phyloP scores from a whole-genome alignment of 192 early-diverging fungal genomes.

The Tieghemiomyces parasiticus region DNA sequence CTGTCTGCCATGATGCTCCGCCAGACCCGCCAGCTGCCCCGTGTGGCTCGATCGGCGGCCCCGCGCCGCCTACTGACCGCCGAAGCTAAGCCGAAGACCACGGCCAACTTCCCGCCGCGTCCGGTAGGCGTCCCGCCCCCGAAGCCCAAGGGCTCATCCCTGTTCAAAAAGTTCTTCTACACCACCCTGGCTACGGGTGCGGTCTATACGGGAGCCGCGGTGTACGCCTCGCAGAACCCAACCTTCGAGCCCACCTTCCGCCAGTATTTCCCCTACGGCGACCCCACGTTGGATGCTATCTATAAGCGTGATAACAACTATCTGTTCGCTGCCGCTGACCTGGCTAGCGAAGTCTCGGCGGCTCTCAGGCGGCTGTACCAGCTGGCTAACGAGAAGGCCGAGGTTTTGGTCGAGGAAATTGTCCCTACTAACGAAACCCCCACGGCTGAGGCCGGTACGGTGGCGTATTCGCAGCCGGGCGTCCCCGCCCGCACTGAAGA shows the following conservation, averaged over 20 bases:
- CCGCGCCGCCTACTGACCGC: no score
- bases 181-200: conserved; percentile 18
- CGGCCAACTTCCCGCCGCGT: conserved; percentile 3
- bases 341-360: conserved; percentile 40
- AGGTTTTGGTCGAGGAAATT: conserved; percentile 17
- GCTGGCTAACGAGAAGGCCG: conserved; percentile 10
- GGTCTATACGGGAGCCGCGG: conserved; percentile 32
- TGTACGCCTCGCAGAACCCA: conserved; percentile 31
- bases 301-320: conserved; percentile 31
- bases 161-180: background rate
- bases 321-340: conserved; percentile 27
- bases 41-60: no score
- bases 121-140: background rate
- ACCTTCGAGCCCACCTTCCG: conserved; percentile 43
- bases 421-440: conserved; percentile 26
- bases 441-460: conserved; percentile 14
- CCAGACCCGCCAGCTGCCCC: no score
- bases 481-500: conserved; percentile 12
- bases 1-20: no score
- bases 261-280: conserved; percentile 38
- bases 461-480: conserved; percentile 13
- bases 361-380: conserved; percentile 29
- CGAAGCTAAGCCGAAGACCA: no score
- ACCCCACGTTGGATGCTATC: conserved; percentile 31
- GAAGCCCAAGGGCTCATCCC: background rate